Evolutionary conservation across 148 eudicot genomes (phyloP), one percentile per base, ranked within the genome.

Genomic region (Drosera capensis): DNA sequence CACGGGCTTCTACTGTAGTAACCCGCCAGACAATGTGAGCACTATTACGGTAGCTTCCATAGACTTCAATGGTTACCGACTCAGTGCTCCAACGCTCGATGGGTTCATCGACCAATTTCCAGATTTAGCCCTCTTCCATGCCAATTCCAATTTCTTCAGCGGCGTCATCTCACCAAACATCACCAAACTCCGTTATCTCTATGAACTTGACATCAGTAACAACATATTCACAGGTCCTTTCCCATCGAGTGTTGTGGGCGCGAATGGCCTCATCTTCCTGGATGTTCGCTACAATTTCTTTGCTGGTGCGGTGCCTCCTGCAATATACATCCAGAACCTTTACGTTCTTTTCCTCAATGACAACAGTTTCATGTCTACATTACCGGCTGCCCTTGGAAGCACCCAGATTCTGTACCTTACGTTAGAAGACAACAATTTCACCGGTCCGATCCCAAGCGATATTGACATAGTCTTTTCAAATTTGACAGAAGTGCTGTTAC

Each of bases 121-220:
- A 0, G 94, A 82, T 42, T 39, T 82, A 36, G 88, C 85, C 1
- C 52, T 86, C 3, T 86, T 86, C 49, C 96, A 86, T 25, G 96
- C 88, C 14, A 86, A 86, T 43, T 73, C 96, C 22, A 86, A 86
- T 70, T 62, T 60, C 19, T 86, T 86, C 34, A 26, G 50, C 0
- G 96, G 94, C 25, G 46, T 51, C 0, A 52, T 82, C 12, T 56
- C 94, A 1, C 41, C 73, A 28, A 54, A 59, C 25, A 76, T 82
- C 8, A 68, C 94, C 8, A 58, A 70, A 2, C 85, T 79, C 2
- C 70, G 64, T 3, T 82, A 60, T 45, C 83, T 88, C 7, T 88
- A 77, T 28, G 96, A 88, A 52, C 60, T 88, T 1, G 96, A 88
- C 67, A 48, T 88, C 9, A 88, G 96, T 44, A 88, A 88, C 64